These are phyloP conservation scores for Cicer yamashitae DNA, from an alignment of 306 rosid species.

Conservation along the genomic window DNA sequence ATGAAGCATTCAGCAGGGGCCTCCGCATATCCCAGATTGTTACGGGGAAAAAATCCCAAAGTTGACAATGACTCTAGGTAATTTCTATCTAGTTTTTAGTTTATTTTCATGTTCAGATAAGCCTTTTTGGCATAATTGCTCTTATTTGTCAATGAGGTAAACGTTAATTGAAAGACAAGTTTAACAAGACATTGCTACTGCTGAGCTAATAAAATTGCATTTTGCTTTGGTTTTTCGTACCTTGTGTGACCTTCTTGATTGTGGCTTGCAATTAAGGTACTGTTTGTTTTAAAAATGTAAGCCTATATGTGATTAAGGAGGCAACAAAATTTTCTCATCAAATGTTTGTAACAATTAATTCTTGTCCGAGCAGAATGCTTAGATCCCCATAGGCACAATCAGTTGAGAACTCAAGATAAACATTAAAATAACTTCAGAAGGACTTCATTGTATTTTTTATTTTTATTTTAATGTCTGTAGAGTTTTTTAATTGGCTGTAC, in stretches of 20 bases:
- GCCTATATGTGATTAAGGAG: slow-evolving; percentile 3
- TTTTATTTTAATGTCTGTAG: neutral
- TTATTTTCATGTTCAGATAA: slow-evolving; percentile 21
- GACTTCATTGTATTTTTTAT: neutral
- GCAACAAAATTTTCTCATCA: slow-evolving; percentile 22
- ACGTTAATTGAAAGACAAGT: slow-evolving; percentile 1
- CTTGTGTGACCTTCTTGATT: slow-evolving; percentile 33
- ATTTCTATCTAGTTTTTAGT: slow-evolving; percentile 31
- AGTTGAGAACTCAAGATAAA: neutral
- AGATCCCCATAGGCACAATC: neutral
- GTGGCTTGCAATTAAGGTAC: slow-evolving; percentile 28
- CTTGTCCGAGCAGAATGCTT: neutral
- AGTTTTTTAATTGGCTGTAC: neutral
- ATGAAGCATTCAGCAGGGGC: slow-evolving; percentile 64
- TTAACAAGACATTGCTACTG: slow-evolving; percentile 27
- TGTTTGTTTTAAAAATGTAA: slow-evolving; percentile 19
- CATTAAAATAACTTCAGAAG: neutral
- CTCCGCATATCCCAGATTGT: slow-evolving; percentile 59
- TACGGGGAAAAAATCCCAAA: slow-evolving; percentile 64
- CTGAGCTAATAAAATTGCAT: slow-evolving; percentile 22
- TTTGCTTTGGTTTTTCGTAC: slow-evolving; percentile 9
- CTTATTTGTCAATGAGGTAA: slow-evolving; percentile 23
- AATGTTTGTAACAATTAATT: neutral
- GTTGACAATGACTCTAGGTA: slow-evolving; percentile 65
- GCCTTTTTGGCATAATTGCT: slow-evolving; percentile 15